phyloP scores from a whole-genome alignment of 192 early-diverging fungal genomes.

The Dimargaris cristalligena region DNA sequence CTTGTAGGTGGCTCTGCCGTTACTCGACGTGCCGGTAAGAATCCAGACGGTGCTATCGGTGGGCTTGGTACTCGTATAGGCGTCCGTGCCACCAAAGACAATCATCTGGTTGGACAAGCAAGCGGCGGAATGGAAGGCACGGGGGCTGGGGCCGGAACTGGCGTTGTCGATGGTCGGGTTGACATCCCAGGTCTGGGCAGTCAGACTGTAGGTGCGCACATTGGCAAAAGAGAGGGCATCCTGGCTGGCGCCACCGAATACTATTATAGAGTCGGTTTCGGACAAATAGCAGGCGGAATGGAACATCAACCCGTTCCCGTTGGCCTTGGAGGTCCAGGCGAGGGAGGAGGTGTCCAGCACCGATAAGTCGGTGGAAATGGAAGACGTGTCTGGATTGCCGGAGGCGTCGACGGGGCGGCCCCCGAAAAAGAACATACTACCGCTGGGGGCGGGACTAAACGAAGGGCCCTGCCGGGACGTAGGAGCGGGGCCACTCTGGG shows the following conservation, averaged over 20 bases:
- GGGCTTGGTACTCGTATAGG: slow-evolving; percentile 15
- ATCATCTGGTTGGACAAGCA: slow-evolving; percentile 49
- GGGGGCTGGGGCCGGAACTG: slow-evolving; percentile 29
- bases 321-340: slow-evolving; percentile 39
- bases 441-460: slow-evolving; percentile 13
- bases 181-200: slow-evolving; percentile 34
- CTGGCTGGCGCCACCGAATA: slow-evolving; percentile 48
- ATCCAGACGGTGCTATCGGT: slow-evolving; percentile 34
- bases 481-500: slow-evolving; percentile 16
- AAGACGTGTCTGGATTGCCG: slow-evolving; percentile 15
- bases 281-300: slow-evolving; percentile 36
- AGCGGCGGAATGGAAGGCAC: slow-evolving; percentile 44
- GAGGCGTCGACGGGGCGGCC: slow-evolving; percentile 20
- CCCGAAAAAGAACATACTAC: slow-evolving; percentile 30
- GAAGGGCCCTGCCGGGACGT: slow-evolving; percentile 23
- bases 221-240: slow-evolving; percentile 27
- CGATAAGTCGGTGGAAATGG: slow-evolving; percentile 25
- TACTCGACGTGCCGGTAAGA: slow-evolving; percentile 17
- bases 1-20: slow-evolving; percentile 8
- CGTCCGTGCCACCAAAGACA: slow-evolving; percentile 39
- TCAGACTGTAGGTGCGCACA: slow-evolving; percentile 31
- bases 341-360: slow-evolving; percentile 31
- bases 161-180: slow-evolving; percentile 18
- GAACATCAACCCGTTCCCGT: slow-evolving; percentile 33
- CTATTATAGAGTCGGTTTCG: slow-evolving; percentile 32